Evolutionary conservation across 2,329 filamentous ascomycete genomes (phyloP), one percentile per base, ranked within the genome.

Genomic region (Beauveria asiatica): DNA sequence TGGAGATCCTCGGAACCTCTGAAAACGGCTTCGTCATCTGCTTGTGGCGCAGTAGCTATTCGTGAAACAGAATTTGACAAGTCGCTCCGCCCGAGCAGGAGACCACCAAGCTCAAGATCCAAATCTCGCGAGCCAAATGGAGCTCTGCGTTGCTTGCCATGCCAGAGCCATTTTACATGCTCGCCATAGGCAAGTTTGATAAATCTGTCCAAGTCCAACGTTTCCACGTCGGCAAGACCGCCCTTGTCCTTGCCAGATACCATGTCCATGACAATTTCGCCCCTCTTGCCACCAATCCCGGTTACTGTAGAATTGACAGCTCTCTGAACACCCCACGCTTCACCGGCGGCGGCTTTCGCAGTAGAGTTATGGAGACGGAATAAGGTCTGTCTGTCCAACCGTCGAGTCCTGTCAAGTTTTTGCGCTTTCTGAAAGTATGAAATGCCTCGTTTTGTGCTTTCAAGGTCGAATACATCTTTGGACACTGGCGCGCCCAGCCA

Each of bases 271-370:
- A 97, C 88, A 75, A 97, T 89, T 72, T 97, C 93, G 52, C 92
- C 92, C 57, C 93, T 88, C 71, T 97, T 96, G 16, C 94, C 93
- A 65, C 91, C 91, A 44, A 99, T 84, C 73, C 97, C 94, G 19
- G 89, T 92, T 51, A 97, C 89, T 0, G 93, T 97, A 3, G 91
- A 96, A 71, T 97, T 97, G 67, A 99, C 91, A 19, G 93, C 92
- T 68, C 90, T 88, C 55, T 92, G 90, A n/a, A 95, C 90, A 17
- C 88, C 89, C 90, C 93, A 97, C 3, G 88, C 89, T 69, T 97
- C 92, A 39, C 90, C 88, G 55, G 88, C 89, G 2, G 92, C 92
- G 37, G 91, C 92, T 71, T 96, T 97, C 44, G 90, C 90, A 13
- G 93, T 97, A n/a, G 81, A 83, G 52, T 83, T 84, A 67, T 95